These are phyloP conservation scores for Arctostaphylos glauca DNA, from an alignment of 148 eudicot species.

Conservation along the genomic window DNA sequence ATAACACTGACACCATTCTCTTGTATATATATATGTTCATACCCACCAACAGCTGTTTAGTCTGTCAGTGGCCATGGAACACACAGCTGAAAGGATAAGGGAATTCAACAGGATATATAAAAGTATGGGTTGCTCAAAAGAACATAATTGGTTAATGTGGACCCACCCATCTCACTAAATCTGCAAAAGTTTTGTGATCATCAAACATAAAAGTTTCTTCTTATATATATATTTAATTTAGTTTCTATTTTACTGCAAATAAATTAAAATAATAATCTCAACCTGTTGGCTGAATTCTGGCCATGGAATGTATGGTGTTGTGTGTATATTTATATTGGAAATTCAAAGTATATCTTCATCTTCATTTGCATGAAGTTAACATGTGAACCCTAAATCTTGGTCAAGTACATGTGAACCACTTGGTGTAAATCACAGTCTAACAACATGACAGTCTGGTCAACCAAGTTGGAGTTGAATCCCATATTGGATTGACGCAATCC, in stretches of 20 bases:
- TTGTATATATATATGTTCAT: neutral
- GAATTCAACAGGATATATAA: neutral
- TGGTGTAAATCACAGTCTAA: neutral
- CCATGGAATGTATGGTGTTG: neutral
- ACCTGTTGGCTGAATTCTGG: neutral
- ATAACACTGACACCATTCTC: neutral
- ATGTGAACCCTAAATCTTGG: neutral
- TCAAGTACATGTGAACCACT: neutral
- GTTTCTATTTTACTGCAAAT: neutral
- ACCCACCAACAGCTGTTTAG: neutral
- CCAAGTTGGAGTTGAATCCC: neutral
- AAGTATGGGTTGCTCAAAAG: neutral
- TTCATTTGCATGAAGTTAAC: neutral
- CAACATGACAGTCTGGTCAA: neutral
- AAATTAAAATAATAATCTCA: neutral
- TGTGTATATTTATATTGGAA: too few species aligned
- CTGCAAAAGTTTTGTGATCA: neutral
- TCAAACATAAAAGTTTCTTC: neutral
- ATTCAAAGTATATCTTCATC: too few species aligned
- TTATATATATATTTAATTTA: neutral
- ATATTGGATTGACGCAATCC: too few species aligned
- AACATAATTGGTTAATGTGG: neutral
- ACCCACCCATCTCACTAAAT: conserved; percentile 1
- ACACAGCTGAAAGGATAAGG: conserved; percentile 9
- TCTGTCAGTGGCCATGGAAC: neutral